phyloP scores from a whole-genome alignment of 768 basidiomycete species.

The Leccinum uliginosum region DNA sequence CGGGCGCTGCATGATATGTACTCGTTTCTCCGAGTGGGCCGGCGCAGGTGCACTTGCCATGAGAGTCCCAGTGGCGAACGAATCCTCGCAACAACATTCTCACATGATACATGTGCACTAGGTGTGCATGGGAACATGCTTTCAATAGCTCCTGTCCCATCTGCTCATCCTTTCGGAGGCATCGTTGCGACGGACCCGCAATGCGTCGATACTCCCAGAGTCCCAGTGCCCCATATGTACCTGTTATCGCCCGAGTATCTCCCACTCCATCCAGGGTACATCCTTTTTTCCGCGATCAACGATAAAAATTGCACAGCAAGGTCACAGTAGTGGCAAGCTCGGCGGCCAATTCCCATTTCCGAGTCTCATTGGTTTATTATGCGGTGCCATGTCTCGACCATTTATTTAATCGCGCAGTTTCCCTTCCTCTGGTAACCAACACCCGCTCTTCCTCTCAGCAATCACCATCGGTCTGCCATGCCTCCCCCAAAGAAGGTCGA shows the following conservation, averaged over 20 bases:
- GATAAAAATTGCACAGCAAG: constrained; percentile 4
- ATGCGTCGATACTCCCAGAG: not conserved
- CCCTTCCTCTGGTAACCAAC: not conserved
- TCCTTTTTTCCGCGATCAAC: not conserved
- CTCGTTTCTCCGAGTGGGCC: not conserved
- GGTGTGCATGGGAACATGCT: constrained; percentile 1
- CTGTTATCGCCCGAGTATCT: not conserved
- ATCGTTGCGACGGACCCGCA: not conserved
- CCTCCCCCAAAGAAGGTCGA: constrained; percentile 34
- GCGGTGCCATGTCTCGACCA: not conserved
- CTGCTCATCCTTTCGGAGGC: not conserved
- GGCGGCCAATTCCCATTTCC: constrained; percentile 10
- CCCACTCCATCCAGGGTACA: not conserved
- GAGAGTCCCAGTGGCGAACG: not conserved
- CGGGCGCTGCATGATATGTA: not conserved
- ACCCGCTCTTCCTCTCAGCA: not conserved
- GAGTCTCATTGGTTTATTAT: constrained; percentile 1
- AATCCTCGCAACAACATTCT: not conserved
- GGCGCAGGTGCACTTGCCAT: not conserved
- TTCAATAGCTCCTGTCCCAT: not conserved
- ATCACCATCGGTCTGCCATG: constrained; percentile 6
- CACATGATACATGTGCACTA: not conserved
- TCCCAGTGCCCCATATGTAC: not conserved
- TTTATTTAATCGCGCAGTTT: not conserved
- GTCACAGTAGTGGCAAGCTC: constrained; percentile 1